These are phyloP conservation scores for Cenococcum geophilum DNA, from an alignment of 495 filamentous ascomycete species.

Conservation along the genomic window DNA sequence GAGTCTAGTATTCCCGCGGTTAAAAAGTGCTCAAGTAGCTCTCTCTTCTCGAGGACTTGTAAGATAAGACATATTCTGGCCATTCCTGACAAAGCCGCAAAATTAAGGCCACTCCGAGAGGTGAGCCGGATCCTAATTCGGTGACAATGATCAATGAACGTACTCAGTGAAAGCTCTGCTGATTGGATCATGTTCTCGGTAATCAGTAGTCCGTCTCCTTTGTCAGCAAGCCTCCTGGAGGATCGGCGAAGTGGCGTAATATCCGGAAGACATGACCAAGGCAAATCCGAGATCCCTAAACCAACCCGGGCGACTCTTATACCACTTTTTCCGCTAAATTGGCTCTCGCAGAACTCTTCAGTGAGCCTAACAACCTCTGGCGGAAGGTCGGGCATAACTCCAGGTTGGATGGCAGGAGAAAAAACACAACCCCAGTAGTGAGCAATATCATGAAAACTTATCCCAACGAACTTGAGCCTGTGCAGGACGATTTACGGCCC, in stretches of 20 bases:
- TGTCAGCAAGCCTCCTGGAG: not conserved
- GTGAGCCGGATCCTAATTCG: not conserved
- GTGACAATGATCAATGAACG: not conserved
- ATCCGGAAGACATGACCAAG: not conserved
- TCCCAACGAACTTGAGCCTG: too few relatives aligned
- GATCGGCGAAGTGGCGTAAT: not conserved
- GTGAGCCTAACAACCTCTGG: not conserved
- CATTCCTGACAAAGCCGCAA: not conserved
- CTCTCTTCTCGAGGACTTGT: not conserved
- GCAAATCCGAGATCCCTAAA: not conserved
- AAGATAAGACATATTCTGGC: not conserved
- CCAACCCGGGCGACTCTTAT: not conserved
- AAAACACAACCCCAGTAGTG: too few relatives aligned
- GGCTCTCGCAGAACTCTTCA: not conserved
- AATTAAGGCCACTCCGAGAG: not conserved
- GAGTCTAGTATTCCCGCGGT: not conserved
- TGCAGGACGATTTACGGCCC: too few relatives aligned
- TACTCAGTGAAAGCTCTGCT: not conserved
- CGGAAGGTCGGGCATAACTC: not conserved
- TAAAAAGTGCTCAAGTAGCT: not conserved
- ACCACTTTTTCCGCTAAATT: not conserved
- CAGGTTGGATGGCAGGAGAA: too few relatives aligned
- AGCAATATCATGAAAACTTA: too few relatives aligned
- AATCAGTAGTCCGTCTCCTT: not conserved
- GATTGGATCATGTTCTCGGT: not conserved